Percentiles rank a stretch among this genome's conserved stretches.
Conservation (phyloP, 768 basidiomycete genomes). For the Lepiota brunneoincarnata region DNA sequence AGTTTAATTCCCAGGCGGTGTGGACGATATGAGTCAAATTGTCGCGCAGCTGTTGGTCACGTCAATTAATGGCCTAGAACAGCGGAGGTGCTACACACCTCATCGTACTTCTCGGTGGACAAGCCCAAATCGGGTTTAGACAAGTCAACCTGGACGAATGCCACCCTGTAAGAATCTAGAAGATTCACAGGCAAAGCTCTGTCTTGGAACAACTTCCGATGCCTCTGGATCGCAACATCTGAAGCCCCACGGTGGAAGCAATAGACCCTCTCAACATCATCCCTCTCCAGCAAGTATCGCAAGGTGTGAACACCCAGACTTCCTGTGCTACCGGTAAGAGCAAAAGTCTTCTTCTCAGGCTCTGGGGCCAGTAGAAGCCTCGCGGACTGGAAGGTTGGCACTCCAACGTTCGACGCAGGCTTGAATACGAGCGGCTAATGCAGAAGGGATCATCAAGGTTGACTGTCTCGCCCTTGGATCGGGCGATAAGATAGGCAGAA, state of each 20-base stretch:
- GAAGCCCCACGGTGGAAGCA: conserved; percentile 21
- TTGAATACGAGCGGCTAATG: background rate
- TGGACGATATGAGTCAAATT: conserved; percentile 13
- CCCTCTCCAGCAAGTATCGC: conserved; percentile 17
- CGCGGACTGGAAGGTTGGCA: background rate
- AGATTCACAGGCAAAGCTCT: background rate
- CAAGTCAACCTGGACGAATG: conserved; percentile 7
- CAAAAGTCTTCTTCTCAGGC: conserved; percentile 19
- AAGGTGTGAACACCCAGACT: conserved; percentile 28
- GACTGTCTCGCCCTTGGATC: background rate
- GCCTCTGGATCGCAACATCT: background rate
- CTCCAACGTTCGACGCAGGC: conserved; percentile 8
- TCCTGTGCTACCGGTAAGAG: conserved; percentile 33
- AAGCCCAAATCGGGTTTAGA: conserved; percentile 4
- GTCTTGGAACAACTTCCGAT: conserved; percentile 4
- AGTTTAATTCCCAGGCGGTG: conserved; percentile 15
- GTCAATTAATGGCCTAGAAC: background rate
- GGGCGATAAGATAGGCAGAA: background rate
- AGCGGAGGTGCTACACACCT: background rate
- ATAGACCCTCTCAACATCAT: conserved; percentile 20
- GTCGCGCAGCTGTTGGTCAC: background rate
- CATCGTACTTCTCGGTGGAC: background rate
- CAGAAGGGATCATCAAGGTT: background rate
- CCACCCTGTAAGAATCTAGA: background rate
- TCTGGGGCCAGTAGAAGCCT: background rate